A percentile compares a stretch with the other conserved stretches of the same genome.
Evolutionary conservation across 805 yeast genomes (phyloP).

Genomic region (Citeromyces nyonsensis): DNA sequence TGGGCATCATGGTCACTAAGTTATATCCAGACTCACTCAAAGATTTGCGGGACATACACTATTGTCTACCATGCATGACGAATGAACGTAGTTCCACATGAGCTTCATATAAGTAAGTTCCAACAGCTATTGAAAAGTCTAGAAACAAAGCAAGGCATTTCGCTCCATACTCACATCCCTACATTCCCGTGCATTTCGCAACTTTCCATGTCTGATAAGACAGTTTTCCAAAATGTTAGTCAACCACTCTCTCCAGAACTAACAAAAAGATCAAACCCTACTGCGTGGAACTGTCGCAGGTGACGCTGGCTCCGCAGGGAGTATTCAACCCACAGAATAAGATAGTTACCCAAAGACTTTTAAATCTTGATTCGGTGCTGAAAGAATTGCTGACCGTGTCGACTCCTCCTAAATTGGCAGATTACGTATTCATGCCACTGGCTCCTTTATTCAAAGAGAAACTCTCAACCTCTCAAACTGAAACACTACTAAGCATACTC

Average conservation of each 20-base stretch:
- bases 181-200: background rate
- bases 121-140: too few relatives aligned
- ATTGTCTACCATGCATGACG: too few relatives aligned
- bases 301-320: conserved; percentile 23
- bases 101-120: too few relatives aligned
- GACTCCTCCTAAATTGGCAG: conserved; percentile 27
- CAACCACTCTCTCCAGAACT: too few relatives aligned
- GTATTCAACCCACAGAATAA: conserved; percentile 15
- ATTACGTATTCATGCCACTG: conserved; percentile 48
- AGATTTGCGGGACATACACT: too few relatives aligned
- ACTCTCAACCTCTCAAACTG: conserved; percentile 29
- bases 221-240: too few relatives aligned
- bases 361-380: conserved; percentile 14
- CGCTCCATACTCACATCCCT: background rate
- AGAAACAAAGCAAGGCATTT: conserved; percentile 1
- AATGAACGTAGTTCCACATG: too few relatives aligned
- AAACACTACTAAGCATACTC: conserved; percentile 27
- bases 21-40: too few relatives aligned
- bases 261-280: conserved; percentile 15
- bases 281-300: conserved; percentile 27
- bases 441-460: conserved; percentile 28
- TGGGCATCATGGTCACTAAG: too few relatives aligned
- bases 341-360: conserved; percentile 15
- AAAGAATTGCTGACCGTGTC: conserved; percentile 1
- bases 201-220: too few relatives aligned